Conservation (phyloP, 1,139 yeast genomes). For the Protomyces lactucae-debilis region DNA sequence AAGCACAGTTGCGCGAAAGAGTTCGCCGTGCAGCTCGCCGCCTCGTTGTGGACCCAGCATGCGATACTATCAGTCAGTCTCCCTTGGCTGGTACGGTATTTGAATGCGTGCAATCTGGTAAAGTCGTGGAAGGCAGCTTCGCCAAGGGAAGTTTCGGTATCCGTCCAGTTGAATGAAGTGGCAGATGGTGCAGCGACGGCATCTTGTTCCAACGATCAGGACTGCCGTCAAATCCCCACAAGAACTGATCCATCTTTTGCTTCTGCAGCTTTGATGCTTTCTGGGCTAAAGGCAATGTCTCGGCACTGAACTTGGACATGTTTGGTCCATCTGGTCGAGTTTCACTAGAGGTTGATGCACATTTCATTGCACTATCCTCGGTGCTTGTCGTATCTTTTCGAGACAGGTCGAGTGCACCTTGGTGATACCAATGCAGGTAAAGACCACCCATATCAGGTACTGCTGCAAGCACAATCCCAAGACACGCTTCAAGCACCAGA, state of each 20-base stretch:
- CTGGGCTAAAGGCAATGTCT: not conserved
- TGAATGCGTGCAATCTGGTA: slow-evolving; percentile 22
- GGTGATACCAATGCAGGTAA: not conserved
- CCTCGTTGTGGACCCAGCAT: slow-evolving; percentile 14
- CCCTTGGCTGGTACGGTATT: not conserved
- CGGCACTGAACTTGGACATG: not conserved
- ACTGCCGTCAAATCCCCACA: not conserved
- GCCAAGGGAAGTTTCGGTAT: slow-evolving; percentile 22
- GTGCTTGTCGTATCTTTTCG: not conserved
- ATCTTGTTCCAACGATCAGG: not conserved
- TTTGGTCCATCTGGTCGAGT: not conserved
- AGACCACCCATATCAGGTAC: not conserved
- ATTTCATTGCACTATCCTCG: not conserved
- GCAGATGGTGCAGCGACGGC: not conserved
- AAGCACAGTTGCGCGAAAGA: slow-evolving; percentile 11
- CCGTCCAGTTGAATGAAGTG: slow-evolving; percentile 5
- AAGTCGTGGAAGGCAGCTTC: slow-evolving; percentile 16
- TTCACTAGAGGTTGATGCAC: not conserved
- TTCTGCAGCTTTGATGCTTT: not conserved
- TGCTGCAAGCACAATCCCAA: not conserved
- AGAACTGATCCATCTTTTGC: not conserved
- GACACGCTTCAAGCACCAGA: not conserved
- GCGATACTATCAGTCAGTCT: not conserved
- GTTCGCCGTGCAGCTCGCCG: slow-evolving; percentile 14
- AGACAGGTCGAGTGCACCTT: not conserved